Percentiles rank a stretch among this genome's conserved stretches.
These are phyloP conservation scores for Thermomyces lanuginosus DNA, from an alignment of 2,329 filamentous ascomycete species.

Conservation along the genomic window DNA sequence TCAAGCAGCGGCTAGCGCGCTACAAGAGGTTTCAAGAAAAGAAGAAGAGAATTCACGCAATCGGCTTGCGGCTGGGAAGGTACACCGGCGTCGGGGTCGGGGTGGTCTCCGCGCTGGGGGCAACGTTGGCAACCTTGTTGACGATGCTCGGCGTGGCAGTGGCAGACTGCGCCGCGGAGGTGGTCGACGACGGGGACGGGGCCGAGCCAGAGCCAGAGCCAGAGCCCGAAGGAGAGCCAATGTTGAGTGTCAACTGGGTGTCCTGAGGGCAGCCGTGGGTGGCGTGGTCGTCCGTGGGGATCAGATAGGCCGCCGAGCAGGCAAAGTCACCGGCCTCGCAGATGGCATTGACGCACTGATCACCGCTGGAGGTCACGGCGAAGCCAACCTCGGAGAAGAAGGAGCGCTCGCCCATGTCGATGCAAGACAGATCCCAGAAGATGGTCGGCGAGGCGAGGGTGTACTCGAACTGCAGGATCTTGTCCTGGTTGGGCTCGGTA, in stretches of 20 bases:
- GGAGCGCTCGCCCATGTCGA: constrained; percentile 17
- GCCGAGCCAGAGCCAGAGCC: constrained; percentile 1
- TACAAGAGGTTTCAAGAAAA: too few species aligned
- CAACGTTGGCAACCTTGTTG: not conserved
- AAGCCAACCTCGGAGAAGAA: constrained; percentile 22
- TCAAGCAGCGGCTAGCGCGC: too few species aligned
- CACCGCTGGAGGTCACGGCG: constrained; percentile 15
- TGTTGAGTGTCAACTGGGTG: constrained; percentile 17
- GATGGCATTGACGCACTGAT: constrained; percentile 18
- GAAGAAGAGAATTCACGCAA: too few species aligned
- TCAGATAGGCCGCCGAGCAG: constrained; percentile 25
- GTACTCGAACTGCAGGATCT: constrained; percentile 30
- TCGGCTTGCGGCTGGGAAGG: too few species aligned
- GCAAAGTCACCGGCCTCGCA: constrained; percentile 20
- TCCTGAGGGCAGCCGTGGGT: constrained; percentile 25
- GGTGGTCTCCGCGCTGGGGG: too few species aligned
- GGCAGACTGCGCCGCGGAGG: not conserved
- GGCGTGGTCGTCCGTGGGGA: constrained; percentile 24
- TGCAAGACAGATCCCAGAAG: constrained; percentile 27
- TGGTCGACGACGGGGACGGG: constrained; percentile 1
- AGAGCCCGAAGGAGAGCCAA: constrained; percentile 12
- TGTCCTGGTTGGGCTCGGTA: constrained; percentile 13
- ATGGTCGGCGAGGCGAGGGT: constrained; percentile 17
- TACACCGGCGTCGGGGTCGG: too few species aligned
- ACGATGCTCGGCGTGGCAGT: not conserved